Evolutionary conservation across 352 stramenopile genomes (phyloP).

Genomic region (Albugo laibachii): DNA sequence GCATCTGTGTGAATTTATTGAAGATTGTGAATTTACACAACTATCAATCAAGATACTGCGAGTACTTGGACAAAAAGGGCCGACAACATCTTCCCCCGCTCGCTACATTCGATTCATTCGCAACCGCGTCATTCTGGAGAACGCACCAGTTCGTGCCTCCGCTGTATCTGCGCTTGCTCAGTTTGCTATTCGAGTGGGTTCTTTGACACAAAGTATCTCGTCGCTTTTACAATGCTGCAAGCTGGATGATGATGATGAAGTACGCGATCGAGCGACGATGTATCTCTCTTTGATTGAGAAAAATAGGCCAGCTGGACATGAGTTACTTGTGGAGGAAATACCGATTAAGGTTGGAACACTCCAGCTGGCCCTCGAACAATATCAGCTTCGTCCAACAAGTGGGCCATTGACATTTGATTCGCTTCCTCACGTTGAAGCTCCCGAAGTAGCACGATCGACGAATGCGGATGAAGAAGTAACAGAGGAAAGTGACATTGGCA

Average conservation of each 20-base stretch:
- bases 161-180: slow-evolving; percentile 91
- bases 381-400: slow-evolving; percentile 48
- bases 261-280: slow-evolving; percentile 82
- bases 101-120: slow-evolving; percentile 99
- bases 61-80: slow-evolving; percentile 89
- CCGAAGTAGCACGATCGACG: slow-evolving; percentile 18
- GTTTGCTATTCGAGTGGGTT: slow-evolving; percentile 89
- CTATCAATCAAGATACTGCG: slow-evolving; percentile 89
- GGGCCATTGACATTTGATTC: slow-evolving; percentile 65
- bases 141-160: slow-evolving; percentile 89
- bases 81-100: slow-evolving; percentile 83
- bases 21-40: slow-evolving; percentile 89
- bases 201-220: slow-evolving; percentile 84
- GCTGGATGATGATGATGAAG: slow-evolving; percentile 96
- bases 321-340: slow-evolving; percentile 54
- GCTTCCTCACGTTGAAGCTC: slow-evolving; percentile 65
- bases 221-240: slow-evolving; percentile 90
- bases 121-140: slow-evolving; percentile 99
- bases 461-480: slow-evolving; percentile 16
- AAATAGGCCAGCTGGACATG: slow-evolving; percentile 25
- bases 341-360: slow-evolving; percentile 48
- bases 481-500: slow-evolving; percentile 12
- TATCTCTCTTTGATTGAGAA: slow-evolving; percentile 63
- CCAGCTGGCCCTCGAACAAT: slow-evolving; percentile 78
- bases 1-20: slow-evolving; percentile 99